Base-by-base conservation (phyloP, 768 basidiomycete genomes). In the Auricularia heimuer region DNA sequence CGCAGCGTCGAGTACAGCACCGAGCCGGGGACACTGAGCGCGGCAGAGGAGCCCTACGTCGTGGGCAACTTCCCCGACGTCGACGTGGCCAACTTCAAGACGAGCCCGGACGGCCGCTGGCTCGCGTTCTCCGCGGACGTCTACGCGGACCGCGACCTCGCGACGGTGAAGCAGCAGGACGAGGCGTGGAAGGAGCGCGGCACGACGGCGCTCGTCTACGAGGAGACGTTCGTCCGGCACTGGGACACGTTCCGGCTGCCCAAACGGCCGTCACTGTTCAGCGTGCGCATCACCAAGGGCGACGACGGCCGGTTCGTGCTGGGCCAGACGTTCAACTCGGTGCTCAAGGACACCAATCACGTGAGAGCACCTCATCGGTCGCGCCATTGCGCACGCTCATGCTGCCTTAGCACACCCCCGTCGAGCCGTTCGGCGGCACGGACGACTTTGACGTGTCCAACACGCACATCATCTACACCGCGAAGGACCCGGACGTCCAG, bases 91-190 rank as follows among this genome's bases (percentile, higher is more conserved):
- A 90, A 91, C 77, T 93, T 92, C 78, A 83, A 82, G 63, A 89
- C 84, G 72, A 81, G 81, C 35, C 68, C 77, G 34, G 71, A 75
- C n/a, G 77, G 82, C 3, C 83, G 84, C 16, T 70, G 81, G 58
- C 82, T 99, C 44, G 85, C 92, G 4, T 98, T 99, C 78, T 90
- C 92, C 0, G 92, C 90, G 39, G 80, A 84, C 63, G 92, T 96
- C 3, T 88, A 90, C 71, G 75, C 83, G 2, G 90, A 95, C 66
- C 88, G 87, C 1, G 82, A 88, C 66, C 76, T 97, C 60, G 83
- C 81, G 45, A 80, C 85, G 10, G 87, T 88, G 33, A 82, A 80
- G 67, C 79, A 84, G 69, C 82, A 89, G 68, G 92, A 96, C 71
- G 78, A 86, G 67, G 81, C 78, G 51, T 90, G 86, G 79, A 85